Evolutionary conservation across 208 protist species (phyloP).

Genomic region (Sergeia podlipaevii): DNA sequence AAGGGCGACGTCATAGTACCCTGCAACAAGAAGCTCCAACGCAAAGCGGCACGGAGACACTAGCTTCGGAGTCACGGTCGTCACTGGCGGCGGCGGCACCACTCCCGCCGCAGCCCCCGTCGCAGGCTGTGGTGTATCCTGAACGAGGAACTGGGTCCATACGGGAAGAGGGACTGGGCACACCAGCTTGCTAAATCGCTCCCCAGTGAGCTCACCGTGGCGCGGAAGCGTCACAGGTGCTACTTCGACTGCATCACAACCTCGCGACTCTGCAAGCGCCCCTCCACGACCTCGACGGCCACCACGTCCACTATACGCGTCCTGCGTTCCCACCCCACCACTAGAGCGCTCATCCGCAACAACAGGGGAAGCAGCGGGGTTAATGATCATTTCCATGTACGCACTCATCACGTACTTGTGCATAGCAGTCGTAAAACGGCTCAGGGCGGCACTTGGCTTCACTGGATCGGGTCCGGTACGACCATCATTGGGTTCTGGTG

Average conservation of each 20-base stretch:
- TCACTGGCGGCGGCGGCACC: neutral
- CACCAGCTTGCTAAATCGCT: constrained; percentile 47
- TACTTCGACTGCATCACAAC: neutral
- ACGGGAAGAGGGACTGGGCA: constrained; percentile 36
- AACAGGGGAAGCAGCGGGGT: constrained; percentile 4
- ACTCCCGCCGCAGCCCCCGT: neutral
- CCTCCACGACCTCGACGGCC: too few relatives aligned
- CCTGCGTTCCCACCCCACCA: neutral
- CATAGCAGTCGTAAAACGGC: constrained; percentile 37
- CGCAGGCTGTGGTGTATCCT: constrained; percentile 5
- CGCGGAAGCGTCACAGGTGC: constrained; percentile 15
- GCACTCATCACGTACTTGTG: constrained; percentile 32
- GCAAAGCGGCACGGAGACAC: constrained; percentile 51
- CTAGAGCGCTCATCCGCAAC: neutral
- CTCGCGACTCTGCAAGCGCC: too few relatives aligned
- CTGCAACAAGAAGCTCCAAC: constrained; percentile 43
- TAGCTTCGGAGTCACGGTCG: constrained; percentile 1
- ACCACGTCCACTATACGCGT: neutral
- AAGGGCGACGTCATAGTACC: constrained; percentile 32
- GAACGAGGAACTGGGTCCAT: constrained; percentile 26
- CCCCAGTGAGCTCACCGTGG: constrained; percentile 44
- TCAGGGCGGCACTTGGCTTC: constrained; percentile 22
- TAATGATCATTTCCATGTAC: constrained; percentile 25
- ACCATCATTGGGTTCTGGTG: constrained; percentile 5
- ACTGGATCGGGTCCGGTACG: constrained; percentile 1